A percentile compares a stretch with the other conserved stretches of the same genome.
Evolutionary conservation across 495 filamentous ascomycete genomes (phyloP).

Genomic region (Achaetomiella virescens): DNA sequence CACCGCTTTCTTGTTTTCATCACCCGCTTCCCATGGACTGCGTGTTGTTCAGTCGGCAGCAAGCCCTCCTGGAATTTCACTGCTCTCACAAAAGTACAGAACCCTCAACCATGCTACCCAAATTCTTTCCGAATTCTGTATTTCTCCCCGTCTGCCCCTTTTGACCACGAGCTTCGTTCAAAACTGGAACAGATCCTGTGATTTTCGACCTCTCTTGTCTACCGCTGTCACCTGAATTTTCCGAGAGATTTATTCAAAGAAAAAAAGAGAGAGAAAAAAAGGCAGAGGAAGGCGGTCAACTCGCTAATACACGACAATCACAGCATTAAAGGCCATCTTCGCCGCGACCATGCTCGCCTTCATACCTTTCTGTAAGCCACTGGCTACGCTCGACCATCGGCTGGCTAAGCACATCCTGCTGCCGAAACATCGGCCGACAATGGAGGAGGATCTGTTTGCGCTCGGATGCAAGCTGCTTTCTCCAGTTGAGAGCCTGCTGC

Average conservation of each 20-base stretch:
- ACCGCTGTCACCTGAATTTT: background rate
- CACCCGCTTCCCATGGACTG: background rate
- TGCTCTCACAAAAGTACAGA: background rate
- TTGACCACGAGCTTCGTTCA: background rate
- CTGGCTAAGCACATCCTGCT: conserved; percentile 1
- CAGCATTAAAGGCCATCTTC: conserved; percentile 1
- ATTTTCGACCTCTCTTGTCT: background rate
- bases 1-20: conserved; percentile 4
- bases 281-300: background rate
- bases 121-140: background rate
- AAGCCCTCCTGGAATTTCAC: background rate
- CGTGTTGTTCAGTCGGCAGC: background rate
- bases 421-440: background rate
- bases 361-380: conserved; percentile 1
- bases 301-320: background rate
- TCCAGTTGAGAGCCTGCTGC: background rate
- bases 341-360: conserved; percentile 5
- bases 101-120: background rate
- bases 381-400: background rate
- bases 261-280: background rate
- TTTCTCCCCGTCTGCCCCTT: background rate
- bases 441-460: background rate
- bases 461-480: background rate
- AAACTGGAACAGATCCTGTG: background rate
- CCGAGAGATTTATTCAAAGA: background rate